phyloP scores from a whole-genome alignment of 2,329 filamentous ascomycete species.

The Dactylella cylindrospora region DNA sequence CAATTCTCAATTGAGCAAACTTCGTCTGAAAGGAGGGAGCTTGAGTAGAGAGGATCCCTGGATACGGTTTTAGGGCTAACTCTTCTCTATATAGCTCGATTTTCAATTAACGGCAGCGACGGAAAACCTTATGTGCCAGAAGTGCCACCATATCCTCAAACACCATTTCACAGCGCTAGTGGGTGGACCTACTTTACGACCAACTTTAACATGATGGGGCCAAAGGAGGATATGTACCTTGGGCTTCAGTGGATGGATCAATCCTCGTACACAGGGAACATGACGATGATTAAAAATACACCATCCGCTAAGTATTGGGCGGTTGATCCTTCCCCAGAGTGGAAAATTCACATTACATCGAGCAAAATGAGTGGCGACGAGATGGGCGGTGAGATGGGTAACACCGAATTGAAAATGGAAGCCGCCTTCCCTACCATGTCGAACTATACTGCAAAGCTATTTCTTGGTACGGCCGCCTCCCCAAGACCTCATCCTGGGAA shows the following conservation, averaged over 20 bases:
- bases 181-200: constrained; percentile 27
- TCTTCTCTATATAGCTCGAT: not conserved
- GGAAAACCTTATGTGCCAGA: too few species aligned
- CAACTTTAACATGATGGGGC: constrained; percentile 19
- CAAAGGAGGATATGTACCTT: constrained; percentile 13
- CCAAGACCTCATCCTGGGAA: not conserved
- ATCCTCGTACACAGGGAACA: not conserved
- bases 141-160: constrained; percentile 5
- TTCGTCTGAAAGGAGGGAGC: not conserved
- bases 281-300: not conserved
- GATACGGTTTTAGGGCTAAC: not conserved
- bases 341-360: constrained; percentile 21
- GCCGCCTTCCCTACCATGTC: constrained; percentile 18
- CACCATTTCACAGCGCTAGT: constrained; percentile 11
- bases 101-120: not conserved
- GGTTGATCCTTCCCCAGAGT: constrained; percentile 15
- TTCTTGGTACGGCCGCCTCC: constrained; percentile 13
- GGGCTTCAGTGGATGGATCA: constrained; percentile 20
- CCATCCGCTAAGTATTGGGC: not conserved
- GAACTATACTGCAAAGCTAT: constrained; percentile 3
- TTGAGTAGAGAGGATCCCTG: too few species aligned
- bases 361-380: not conserved
- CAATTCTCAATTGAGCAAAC: not conserved
- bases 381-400: not conserved
- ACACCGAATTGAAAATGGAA: constrained; percentile 1